phyloP scores from a whole-genome alignment of 2,329 filamentous ascomycete species.

The Shiraia bambusicola region DNA sequence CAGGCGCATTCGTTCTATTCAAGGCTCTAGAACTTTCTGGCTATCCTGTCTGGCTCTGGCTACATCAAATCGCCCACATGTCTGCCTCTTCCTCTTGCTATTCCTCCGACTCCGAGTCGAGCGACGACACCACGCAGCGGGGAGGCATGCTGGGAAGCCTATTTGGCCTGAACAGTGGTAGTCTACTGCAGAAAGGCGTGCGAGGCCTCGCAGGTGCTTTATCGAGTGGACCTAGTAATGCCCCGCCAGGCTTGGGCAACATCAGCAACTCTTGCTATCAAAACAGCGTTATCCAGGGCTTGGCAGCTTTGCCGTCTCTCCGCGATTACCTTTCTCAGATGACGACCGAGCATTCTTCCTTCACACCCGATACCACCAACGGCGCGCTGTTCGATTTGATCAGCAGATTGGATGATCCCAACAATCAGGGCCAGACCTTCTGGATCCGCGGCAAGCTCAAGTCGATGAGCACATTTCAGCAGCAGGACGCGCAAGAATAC shows the following conservation, averaged over 20 bases:
- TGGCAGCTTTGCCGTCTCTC: constrained; percentile 74
- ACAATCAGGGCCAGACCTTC: constrained; percentile 72
- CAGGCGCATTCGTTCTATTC: constrained; percentile 32
- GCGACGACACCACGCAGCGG: constrained; percentile 22
- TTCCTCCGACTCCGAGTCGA: constrained; percentile 15
- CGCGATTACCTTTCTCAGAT: constrained; percentile 60
- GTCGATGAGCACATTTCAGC: constrained; percentile 91
- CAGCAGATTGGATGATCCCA: constrained; percentile 65
- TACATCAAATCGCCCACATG: constrained; percentile 50
- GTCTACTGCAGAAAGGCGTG: constrained; percentile 40
- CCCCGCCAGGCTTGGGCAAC: constrained; percentile 73
- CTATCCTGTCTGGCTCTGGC: constrained; percentile 50
- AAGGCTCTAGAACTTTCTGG: constrained; percentile 30
- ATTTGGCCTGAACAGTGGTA: constrained; percentile 44
- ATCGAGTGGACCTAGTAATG: constrained; percentile 32
- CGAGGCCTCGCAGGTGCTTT: constrained; percentile 41
- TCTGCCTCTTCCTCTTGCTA: constrained; percentile 9
- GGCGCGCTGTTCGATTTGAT: constrained; percentile 66
- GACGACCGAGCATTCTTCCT: constrained; percentile 35
- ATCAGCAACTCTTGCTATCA: constrained; percentile 97
- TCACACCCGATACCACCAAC: constrained; percentile 50
- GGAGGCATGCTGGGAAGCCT: constrained; percentile 30
- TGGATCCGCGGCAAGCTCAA: constrained; percentile 83
- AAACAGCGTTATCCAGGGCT: constrained; percentile 83
- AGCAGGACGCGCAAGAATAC: constrained; percentile 98